Base-by-base conservation (phyloP, 129 eudicot genomes). In the Chrysanthemum lavandulifolium region DNA sequence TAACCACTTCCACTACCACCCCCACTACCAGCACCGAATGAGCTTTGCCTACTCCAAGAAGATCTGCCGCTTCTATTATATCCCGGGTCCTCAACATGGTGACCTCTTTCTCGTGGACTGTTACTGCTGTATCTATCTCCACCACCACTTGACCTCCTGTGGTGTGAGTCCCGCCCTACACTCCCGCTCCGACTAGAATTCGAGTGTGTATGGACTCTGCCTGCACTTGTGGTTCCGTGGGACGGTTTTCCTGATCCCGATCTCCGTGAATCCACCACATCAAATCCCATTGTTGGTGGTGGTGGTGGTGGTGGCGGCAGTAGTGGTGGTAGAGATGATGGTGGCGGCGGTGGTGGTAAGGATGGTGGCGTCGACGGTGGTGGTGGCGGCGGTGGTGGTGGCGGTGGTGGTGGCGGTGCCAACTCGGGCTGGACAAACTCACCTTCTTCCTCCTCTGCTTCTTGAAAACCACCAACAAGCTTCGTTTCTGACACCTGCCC, bases 1-100 rank as follows among this genome's bases (percentile, higher is more conserved):
- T 76, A 84, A 31, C 95, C 91, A 54, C 91, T 87, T 29, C 85
- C 87, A 10, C 86, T 78, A 27, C 80, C 65, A 10, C 90, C 78
- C 4, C 65, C 43, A 53, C 72, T 15, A 4, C 75, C 18, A 2
- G 73, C 65, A 56, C 72, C 63, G 10, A 76, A 76, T 7, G 83
- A 80, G 18, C 83, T 78, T 72, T 86, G 97, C 77, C 96, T 72
- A 64, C 81, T 70, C 95, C 92, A 82, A 9, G 86, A 68, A 49
- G 85, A 53, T 77, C 85, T 82, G 71, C 86, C 73, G 79, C 79
- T 82, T 82, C 84, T 76, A 65, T 86, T 79, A 59, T 71, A 78
- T 29, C 89, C 97, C 31, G 82, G 15, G 12, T 87, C 88, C 16
- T 83, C 84, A 57, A 82, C 86, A 59, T 85, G 89, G 49, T 73